Conservation (phyloP, 2,329 filamentous ascomycete genomes). For the Trichoderma hamatum region DNA sequence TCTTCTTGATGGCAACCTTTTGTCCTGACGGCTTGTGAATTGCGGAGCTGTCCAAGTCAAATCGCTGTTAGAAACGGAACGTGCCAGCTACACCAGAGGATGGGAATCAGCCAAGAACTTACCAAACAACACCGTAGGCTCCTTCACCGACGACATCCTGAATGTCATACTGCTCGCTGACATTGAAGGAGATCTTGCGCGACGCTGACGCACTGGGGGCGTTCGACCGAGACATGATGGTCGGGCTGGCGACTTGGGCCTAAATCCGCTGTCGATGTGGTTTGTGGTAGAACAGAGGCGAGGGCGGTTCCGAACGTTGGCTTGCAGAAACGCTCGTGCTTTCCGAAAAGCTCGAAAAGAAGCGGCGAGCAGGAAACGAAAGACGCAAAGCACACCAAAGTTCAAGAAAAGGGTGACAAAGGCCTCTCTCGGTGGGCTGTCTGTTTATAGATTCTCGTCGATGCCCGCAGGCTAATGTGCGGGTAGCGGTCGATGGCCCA, state of each 20-base stretch:
- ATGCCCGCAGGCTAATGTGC: slow-evolving; percentile 20
- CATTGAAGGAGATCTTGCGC: slow-evolving; percentile 99
- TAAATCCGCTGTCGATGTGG: neutral
- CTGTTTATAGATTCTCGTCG: slow-evolving; percentile 15
- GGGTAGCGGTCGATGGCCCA: slow-evolving; percentile 4
- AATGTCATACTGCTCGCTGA: slow-evolving; percentile 99
- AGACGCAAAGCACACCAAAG: neutral
- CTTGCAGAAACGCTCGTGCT: neutral
- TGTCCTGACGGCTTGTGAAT: slow-evolving; percentile 97
- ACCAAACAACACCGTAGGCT: slow-evolving; percentile 98
- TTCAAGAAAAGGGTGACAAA: neutral
- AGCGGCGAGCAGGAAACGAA: slow-evolving; percentile 4
- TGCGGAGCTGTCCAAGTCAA: slow-evolving; percentile 68
- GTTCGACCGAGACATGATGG: slow-evolving; percentile 58
- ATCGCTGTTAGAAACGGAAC: neutral
- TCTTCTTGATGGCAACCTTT: slow-evolving; percentile 99
- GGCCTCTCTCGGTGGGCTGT: neutral
- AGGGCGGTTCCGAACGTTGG: neutral
- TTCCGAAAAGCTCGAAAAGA: neutral
- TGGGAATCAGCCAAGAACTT: slow-evolving; percentile 45
- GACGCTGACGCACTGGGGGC: slow-evolving; percentile 63
- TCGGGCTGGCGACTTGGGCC: slow-evolving; percentile 1
- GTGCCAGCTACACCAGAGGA: neutral
- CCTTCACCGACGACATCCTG: slow-evolving; percentile 99
- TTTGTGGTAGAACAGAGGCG: neutral